Base-by-base conservation (phyloP, 257 asterid genomes). In the Eustoma russellianum region DNA sequence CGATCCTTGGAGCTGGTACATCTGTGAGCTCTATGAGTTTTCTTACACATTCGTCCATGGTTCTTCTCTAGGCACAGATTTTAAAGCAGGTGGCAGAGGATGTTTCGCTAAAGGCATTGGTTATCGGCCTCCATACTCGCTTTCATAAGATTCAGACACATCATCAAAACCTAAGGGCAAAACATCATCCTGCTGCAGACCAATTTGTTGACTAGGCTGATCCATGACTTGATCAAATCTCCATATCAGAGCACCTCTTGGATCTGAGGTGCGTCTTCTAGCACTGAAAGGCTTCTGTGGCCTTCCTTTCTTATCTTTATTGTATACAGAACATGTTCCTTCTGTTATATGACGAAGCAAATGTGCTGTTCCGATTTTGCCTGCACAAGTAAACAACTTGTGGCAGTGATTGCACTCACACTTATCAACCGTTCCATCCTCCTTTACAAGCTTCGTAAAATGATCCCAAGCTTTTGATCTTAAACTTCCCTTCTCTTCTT, bases 391-490 rank as follows among this genome's bases (percentile, higher is more conserved):
- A 55, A 82, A 92, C 6, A 77, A 60, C 79, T 76, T 80, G 50
- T 71, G 69, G 57, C 98, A 92, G 71, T 88, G 97, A 59, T 82
- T 85, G 65, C 98, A 84, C 68, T 71, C 78, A 46, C 96, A 82
- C 54, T 82, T 88, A 16, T 85, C 95, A 19, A 78, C 75, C 0
- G 71, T 71, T 17, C 98, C 97, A 43, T 87, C 95, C 66, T 80
- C 96, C 82, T 74, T 80, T 1, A 73, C 63, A 11, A 91, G 66
- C 77, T 91, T 87, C 0, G 97, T 82, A 66, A 91, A 91, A 66
- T 87, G 95, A 55, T 80, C 80, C 98, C 98, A 91, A 8, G 87
- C 95, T 60, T 66, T 77, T 2, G 98, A 91, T 46, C 94, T 76
- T 15, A 77, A n/a, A 55, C 70, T 79, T 82, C 61, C 84, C 92